Base-by-base conservation (phyloP, 257 asterid genomes). In the Nicotiana benthamiana region DNA sequence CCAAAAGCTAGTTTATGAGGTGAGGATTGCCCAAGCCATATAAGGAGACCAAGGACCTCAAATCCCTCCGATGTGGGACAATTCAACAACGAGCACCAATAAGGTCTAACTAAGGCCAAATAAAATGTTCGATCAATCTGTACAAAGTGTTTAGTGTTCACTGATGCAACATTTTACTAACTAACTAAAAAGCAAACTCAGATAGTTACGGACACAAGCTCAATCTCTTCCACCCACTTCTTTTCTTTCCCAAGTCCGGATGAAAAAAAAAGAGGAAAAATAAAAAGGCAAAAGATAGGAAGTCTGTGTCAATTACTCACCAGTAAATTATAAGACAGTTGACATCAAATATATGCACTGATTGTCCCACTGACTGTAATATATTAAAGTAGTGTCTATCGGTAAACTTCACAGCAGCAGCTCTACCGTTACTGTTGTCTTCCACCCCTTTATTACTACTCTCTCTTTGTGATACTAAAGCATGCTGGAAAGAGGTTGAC, bases 321-420 rank as follows among this genome's bases (percentile, higher is more conserved):
- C 98, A 95, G 90, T 95, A 95, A 85, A 92, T 88, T 52, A 95
- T 87, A 56, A 90, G 92, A 80, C 85, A 46, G 83, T 86, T 64
- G 27, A 82, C 87, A 89, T 91, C 98, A 86, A 84, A 82, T 83
- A 90, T 92, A 83, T 95, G 98, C 86, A 93, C 93, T 0, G 98
- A 62, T 75, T 93, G 98, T 46, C 94, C 97, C 97, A 95, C 91
- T 46, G 98, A 92, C 90, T 93, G 98, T 89, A 95, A 88, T 87
- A 93, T 92, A 80, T 89, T 92, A 89, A 91, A 82, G 87, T 90
- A 92, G 84, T 93, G 98, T 83, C 81, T 86, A 80, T 95, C 97
- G 4, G 92, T 89, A 48, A 93, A 91, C 80, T 87, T 89, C 81
- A 88, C 83, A 9, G 97, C 87, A 6, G 92, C 87, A 9, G 91